Conservation (phyloP, 495 filamentous ascomycete genomes). For the Sordaria brevicollis region DNA sequence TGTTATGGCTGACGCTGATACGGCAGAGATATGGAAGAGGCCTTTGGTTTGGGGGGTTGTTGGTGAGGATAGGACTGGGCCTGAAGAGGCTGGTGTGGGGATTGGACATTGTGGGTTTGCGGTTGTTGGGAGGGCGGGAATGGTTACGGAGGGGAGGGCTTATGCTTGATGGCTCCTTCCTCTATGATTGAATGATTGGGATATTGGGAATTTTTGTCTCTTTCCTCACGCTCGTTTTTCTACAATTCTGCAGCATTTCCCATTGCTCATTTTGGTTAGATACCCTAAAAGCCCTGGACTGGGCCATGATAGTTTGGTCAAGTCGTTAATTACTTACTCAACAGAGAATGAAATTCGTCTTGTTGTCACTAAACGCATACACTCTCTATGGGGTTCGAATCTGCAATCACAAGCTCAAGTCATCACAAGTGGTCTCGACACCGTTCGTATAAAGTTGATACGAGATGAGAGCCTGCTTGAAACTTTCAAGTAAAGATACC, state of each 20-base stretch:
- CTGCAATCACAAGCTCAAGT: background rate
- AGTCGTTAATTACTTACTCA: background rate
- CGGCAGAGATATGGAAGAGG: slow-evolving; percentile 12
- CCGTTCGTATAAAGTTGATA: background rate
- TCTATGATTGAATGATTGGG: background rate
- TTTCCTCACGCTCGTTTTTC: background rate
- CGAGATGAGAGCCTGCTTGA: background rate
- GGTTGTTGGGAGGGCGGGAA: slow-evolving; percentile 7
- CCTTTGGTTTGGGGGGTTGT: slow-evolving; percentile 32
- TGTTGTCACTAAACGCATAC: background rate
- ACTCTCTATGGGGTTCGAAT: background rate
- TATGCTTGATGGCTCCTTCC: slow-evolving; percentile 34
- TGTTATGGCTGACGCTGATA: background rate
- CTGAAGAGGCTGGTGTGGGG: slow-evolving; percentile 9
- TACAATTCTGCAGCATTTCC: background rate
- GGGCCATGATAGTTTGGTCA: background rate
- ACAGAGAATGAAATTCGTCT: background rate
- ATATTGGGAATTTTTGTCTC: background rate
- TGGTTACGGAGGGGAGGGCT: slow-evolving; percentile 23
- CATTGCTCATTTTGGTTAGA: background rate
- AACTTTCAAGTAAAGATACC: background rate
- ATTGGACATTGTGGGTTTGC: slow-evolving; percentile 31
- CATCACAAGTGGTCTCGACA: background rate
- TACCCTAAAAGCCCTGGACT: background rate
- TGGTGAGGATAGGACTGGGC: slow-evolving; percentile 12